Evolutionary conservation across 2,329 filamentous ascomycete species (phyloP).

Genomic region (Epichloe typhina): DNA sequence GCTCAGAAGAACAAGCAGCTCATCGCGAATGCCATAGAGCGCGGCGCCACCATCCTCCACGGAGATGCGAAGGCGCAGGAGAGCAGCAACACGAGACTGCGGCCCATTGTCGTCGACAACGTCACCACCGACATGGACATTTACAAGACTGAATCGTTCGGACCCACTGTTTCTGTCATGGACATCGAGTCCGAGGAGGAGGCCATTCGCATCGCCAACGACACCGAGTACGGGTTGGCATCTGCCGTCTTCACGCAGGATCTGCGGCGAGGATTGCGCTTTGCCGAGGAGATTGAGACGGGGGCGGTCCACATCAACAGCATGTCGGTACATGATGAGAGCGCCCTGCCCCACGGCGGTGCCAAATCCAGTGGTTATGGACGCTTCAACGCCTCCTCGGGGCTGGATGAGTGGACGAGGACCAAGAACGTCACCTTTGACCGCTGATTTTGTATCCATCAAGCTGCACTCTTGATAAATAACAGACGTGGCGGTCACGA

Average conservation of each 20-base stretch:
- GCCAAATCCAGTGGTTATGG: constrained; percentile 52
- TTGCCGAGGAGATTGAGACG: constrained; percentile 51
- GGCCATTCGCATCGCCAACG: constrained; percentile 61
- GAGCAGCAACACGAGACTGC: constrained; percentile 30
- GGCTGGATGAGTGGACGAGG: constrained; percentile 47
- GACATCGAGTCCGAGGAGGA: constrained; percentile 57
- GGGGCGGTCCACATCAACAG: constrained; percentile 57
- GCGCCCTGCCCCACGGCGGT: constrained; percentile 50
- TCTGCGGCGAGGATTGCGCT: constrained; percentile 41
- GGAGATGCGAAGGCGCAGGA: constrained; percentile 23
- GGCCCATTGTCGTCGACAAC: constrained; percentile 53
- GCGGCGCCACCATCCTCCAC: constrained; percentile 44
- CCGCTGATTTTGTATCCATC: constrained; percentile 12
- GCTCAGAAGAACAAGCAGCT: constrained; percentile 53
- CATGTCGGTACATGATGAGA: constrained; percentile 53
- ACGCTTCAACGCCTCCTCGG: constrained; percentile 40
- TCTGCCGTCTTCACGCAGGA: constrained; percentile 62
- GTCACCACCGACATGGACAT: constrained; percentile 56
- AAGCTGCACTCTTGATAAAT: too few species aligned
- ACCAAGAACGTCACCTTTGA: constrained; percentile 51
- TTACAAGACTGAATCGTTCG: constrained; percentile 65
- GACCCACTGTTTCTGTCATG: constrained; percentile 57
- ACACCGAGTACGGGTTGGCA: constrained; percentile 65
- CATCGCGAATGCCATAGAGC: constrained; percentile 51
- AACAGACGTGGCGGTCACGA: too few species aligned